Evolutionary conservation across 73 alveolate species (phyloP).

Genomic region (Blepharisma stoltei): DNA sequence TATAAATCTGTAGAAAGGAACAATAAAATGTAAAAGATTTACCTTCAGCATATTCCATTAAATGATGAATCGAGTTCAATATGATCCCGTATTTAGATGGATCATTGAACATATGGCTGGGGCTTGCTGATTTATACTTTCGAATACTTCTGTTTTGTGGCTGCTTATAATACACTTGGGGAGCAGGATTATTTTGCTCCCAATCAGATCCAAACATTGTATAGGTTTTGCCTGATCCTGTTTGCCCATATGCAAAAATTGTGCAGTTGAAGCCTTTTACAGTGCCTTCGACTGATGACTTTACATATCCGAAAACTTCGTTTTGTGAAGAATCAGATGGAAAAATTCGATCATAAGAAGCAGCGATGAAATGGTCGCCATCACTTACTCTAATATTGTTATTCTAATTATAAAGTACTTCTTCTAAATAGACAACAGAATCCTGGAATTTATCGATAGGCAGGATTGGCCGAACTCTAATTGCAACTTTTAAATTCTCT

Average conservation of each 20-base stretch:
- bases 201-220: constrained; percentile 90
- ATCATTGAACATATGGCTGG: not conserved
- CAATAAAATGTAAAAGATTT: constrained; percentile 60
- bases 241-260: constrained; percentile 91
- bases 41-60: constrained; percentile 68
- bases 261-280: constrained; percentile 93
- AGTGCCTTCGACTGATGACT: constrained; percentile 60
- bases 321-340: constrained; percentile 64
- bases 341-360: constrained; percentile 73
- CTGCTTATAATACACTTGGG: not conserved
- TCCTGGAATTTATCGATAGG: not conserved
- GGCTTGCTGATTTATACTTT: too few species aligned
- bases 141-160: too few species aligned
- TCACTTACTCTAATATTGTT: constrained; percentile 51
- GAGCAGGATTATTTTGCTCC: constrained; percentile 40
- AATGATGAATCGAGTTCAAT: constrained; percentile 87
- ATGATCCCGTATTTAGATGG: constrained; percentile 76
- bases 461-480: not conserved
- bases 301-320: constrained; percentile 62
- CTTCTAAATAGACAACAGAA: not conserved
- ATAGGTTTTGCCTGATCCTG: constrained; percentile 98
- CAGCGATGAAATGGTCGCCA: constrained; percentile 43
- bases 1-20: constrained; percentile 71
- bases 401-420: constrained; percentile 11
- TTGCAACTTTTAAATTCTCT: not conserved